Base-by-base conservation (phyloP, 1,284 basidiomycete species). In the Tylopilus sp. region DNA sequence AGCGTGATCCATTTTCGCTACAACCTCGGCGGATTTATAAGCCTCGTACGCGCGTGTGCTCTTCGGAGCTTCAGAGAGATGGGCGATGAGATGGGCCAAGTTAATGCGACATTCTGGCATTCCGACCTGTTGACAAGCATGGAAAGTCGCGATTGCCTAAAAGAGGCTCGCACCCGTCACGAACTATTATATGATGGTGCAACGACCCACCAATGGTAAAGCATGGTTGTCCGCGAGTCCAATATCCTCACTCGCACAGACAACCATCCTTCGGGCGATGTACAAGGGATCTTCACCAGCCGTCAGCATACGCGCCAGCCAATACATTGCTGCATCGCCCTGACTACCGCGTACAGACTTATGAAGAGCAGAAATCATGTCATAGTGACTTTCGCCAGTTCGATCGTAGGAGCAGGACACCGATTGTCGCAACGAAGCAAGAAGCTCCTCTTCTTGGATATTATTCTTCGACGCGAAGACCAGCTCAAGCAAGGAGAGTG, bases 241-340 rank as follows among this genome's bases (percentile, higher is more conserved):
- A 34, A 93, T 80, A 61, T 94, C 91, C 65, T 94, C 91, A 47
- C 86, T 89, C 2, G 91, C 89, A 50, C 90, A 85, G 2, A 94
- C 85, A 14, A 91, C 79, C 68, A 94, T 78, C 29, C 91, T 75
- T 24, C 92, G 76, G 1, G 85, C 88, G 54, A 94, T 82, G 62
- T 87, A 95, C 33, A 93, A 64, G 2, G 93, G 88, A 68, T 95
- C 93, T 66, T 95, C 91, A 11, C 91, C 92, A n/a, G 82, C 86
- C 41, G 75, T 77, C 31, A 91, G 72, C 88, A 92, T 91, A 39
- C 84, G 77, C 10, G 88, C 89, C 7, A 93, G 75, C 91, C 91
- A 95, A 69, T 94, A 95, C 71, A 95, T 73, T 7, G 90, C 90
- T 0, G 90, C 92, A 58, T 81, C 78, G 2, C 84, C 81, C 58